Evolutionary conservation across 2,329 filamentous ascomycete genomes (phyloP).

Genomic region (Colletotrichum costaricense): DNA sequence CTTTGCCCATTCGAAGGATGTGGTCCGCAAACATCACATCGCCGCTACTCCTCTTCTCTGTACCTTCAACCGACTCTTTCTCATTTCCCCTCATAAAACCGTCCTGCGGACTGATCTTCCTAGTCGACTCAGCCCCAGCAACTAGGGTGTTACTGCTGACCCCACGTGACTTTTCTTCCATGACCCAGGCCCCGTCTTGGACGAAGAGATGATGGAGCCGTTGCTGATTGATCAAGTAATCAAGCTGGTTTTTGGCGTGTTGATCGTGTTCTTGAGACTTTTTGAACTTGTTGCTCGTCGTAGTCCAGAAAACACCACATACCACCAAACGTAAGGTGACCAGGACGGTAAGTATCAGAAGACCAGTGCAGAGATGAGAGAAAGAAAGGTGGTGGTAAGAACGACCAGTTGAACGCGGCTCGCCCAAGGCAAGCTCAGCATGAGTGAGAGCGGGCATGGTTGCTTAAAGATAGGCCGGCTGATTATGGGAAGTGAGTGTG

Average conservation of each 20-base stretch:
- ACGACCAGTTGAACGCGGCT: slow-evolving; percentile 33
- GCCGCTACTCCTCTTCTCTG: neutral
- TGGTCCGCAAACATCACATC: neutral
- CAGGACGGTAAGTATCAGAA: slow-evolving; percentile 49
- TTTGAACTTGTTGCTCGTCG: slow-evolving; percentile 1
- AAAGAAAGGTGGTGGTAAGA: slow-evolving; percentile 26
- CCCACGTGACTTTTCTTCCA: slow-evolving; percentile 46
- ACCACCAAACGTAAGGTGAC: slow-evolving; percentile 41
- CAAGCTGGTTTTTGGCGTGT: neutral
- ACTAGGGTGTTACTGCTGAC: slow-evolving; percentile 39
- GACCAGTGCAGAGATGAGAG: slow-evolving; percentile 42
- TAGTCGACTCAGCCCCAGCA: slow-evolving; percentile 7
- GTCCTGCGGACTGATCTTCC: slow-evolving; percentile 16
- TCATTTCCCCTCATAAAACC: slow-evolving; percentile 2
- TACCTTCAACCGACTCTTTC: neutral
- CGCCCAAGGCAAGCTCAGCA: slow-evolving; percentile 42
- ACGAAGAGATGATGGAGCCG: slow-evolving; percentile 31
- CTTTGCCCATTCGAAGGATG: neutral
- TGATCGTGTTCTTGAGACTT: neutral
- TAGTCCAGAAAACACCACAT: neutral
- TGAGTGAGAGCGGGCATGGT: slow-evolving; percentile 51
- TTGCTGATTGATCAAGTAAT: slow-evolving; percentile 29
- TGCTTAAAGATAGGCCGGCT: slow-evolving; percentile 43
- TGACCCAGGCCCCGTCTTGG: slow-evolving; percentile 20
- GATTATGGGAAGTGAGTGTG: slow-evolving; percentile 43